These are phyloP conservation scores for Huntiella savannae DNA, from an alignment of 2,329 filamentous ascomycete species.

Conservation along the genomic window DNA sequence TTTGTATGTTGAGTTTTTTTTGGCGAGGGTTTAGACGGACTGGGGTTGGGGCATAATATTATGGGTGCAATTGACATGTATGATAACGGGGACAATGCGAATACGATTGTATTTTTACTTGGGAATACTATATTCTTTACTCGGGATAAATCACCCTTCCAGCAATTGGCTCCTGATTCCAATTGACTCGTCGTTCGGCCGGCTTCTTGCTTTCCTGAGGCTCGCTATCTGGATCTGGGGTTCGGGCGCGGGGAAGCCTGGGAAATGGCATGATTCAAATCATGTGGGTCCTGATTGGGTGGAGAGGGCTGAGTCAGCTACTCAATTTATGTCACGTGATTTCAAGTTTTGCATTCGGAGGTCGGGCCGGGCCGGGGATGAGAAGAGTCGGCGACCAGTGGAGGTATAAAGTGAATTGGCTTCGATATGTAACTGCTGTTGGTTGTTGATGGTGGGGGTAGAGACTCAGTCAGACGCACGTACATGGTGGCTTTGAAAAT, in stretches of 20 bases:
- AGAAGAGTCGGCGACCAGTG: no score
- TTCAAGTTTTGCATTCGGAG: neutral
- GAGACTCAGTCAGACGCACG: no score
- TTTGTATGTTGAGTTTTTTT: neutral
- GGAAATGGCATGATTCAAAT: conserved; percentile 11
- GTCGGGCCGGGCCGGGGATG: no score
- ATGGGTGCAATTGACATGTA: neutral
- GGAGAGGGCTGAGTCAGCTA: conserved; percentile 7
- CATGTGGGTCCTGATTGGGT: conserved; percentile 9
- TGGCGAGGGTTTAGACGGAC: neutral
- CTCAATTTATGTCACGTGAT: conserved; percentile 7
- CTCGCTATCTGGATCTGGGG: neutral
- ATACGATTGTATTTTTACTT: neutral
- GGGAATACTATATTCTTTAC: neutral
- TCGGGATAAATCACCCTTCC: no score
- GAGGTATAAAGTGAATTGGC: no score
- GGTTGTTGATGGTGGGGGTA: no score
- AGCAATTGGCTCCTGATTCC: no score
- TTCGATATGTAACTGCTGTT: no score
- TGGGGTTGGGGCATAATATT: neutral
- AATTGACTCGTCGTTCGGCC: no score
- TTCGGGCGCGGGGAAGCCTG: neutral
- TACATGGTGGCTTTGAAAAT: no score
- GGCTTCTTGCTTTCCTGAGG: no score
- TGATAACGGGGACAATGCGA: conserved; percentile 1